Evolutionary conservation across 176 grass and related monocot genomes (phyloP), one percentile per base, ranked within the genome.

Genomic region (Oryza officinalis): DNA sequence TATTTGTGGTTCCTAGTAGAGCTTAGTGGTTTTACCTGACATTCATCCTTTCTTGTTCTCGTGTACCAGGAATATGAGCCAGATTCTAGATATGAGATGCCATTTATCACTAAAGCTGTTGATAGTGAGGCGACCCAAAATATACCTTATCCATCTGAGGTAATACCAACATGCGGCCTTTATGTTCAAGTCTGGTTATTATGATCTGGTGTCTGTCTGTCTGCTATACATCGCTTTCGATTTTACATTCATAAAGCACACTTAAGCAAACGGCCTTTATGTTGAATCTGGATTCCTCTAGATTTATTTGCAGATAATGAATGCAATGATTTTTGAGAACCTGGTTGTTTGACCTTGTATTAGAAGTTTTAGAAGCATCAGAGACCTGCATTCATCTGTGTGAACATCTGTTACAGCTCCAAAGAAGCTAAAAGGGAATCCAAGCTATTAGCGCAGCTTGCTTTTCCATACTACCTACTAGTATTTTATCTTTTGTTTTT

Each of bases 141-240:
- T 84, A 75, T 83, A 80, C 32, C 60, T 17, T 88, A 90, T 67
- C 44, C 90, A 78, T 84, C 76, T 44, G 85, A 95, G 88, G 93
- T 95, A 88, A 85, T n/a, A 52, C 32, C 14, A 22, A 33, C 6
- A 26, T 74, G 27, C 13, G 74, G 26, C 72, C 73, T 5, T 76
- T n/a, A 30, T 41, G 40, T 41, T 41, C 40, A 41, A 41, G 40
- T 65, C 63, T 65, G 67, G 25, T 64, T 61, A 50, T 69, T 80
- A 71, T 27, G 25, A 33, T 37, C 50, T 76, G 9, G 31, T 61
- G 8, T 31, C 8, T 50, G 13, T 2, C n/a, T 61, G 12, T 40
- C 3, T 50, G 9, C 2, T n/a, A 18, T 68, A 63, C 68, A 1
- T 32, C 57, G 33, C 8, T 86, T 30, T 46, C 26, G 61, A 67